These are phyloP conservation scores for Fraxinus velutina DNA, from an alignment of 305 asterid genomes.

Conservation along the genomic window DNA sequence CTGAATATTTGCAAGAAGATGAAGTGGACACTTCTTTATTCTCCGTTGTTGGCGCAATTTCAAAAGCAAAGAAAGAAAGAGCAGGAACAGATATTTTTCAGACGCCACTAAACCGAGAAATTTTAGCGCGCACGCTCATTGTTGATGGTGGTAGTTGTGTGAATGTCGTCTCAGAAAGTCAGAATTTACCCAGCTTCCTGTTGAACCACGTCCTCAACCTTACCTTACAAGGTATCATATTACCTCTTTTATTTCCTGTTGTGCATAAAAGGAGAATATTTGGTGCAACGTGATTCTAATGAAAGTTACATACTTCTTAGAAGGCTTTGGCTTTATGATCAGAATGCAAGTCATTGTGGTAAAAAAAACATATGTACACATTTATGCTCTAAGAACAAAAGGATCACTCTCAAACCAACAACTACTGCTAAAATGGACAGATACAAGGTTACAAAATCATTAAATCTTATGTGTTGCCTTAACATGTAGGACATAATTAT, in stretches of 20 bases:
- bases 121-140: neutral
- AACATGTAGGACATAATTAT: neutral
- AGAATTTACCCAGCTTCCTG: neutral
- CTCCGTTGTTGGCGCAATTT: neutral
- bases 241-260: neutral
- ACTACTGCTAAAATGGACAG: neutral
- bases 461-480: neutral
- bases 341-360: neutral
- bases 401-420: neutral
- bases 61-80: neutral
- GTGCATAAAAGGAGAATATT: neutral
- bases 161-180: neutral
- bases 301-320: neutral
- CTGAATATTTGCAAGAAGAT: neutral
- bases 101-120: neutral
- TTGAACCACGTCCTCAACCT: neutral
- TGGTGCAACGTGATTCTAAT: neutral
- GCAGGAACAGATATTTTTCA: neutral
- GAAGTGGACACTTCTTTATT: neutral
- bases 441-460: neutral
- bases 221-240: neutral
- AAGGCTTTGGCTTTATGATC: neutral
- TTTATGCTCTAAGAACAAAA: neutral
- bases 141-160: neutral
- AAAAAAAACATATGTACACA: neutral